A percentile compares a stretch with the other conserved stretches of the same genome.
Evolutionary conservation across 2,329 filamentous ascomycete species (phyloP).

Genomic region (Trichoderma citrinoviride): DNA sequence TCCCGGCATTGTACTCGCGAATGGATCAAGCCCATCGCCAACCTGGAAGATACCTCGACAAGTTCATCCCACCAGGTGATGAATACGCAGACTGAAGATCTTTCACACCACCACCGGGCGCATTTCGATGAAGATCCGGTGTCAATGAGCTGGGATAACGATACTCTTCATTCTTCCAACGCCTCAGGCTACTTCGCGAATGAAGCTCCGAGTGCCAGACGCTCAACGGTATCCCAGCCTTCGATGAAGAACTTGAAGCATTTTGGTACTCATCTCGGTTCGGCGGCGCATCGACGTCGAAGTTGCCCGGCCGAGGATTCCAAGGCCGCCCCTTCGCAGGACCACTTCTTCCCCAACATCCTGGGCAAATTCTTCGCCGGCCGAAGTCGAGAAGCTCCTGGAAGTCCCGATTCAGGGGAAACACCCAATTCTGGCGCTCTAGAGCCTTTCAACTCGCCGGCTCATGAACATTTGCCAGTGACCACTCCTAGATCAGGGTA

Average conservation of each 20-base stretch:
- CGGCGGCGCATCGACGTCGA: slow-evolving; percentile 30
- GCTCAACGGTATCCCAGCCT: slow-evolving; percentile 3
- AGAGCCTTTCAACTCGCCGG: neutral
- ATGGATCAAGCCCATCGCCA: slow-evolving; percentile 31
- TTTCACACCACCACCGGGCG: slow-evolving; percentile 3
- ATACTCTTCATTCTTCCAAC: slow-evolving; percentile 27
- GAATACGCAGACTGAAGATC: slow-evolving; percentile 32
- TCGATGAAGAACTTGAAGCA: slow-evolving; percentile 23
- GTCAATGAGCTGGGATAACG: slow-evolving; percentile 20
- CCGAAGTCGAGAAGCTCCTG: slow-evolving; percentile 27
- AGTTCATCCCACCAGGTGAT: slow-evolving; percentile 33
- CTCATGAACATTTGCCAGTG: neutral
- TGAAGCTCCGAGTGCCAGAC: neutral
- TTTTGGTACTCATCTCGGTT: slow-evolving; percentile 28
- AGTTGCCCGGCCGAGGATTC: slow-evolving; percentile 26
- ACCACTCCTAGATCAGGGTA: neutral
- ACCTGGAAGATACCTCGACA: slow-evolving; percentile 23
- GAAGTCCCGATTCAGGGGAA: neutral
- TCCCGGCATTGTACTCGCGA: slow-evolving; percentile 36
- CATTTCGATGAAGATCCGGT: slow-evolving; percentile 22
- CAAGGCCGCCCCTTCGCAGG: slow-evolving; percentile 15
- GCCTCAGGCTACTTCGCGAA: slow-evolving; percentile 27
- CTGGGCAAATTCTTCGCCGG: slow-evolving; percentile 32
- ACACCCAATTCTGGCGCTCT: neutral
- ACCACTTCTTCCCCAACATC: slow-evolving; percentile 28